Evolutionary conservation across 2,329 filamentous ascomycete species (phyloP).

Genomic region (Colletotrichum eleusines): DNA sequence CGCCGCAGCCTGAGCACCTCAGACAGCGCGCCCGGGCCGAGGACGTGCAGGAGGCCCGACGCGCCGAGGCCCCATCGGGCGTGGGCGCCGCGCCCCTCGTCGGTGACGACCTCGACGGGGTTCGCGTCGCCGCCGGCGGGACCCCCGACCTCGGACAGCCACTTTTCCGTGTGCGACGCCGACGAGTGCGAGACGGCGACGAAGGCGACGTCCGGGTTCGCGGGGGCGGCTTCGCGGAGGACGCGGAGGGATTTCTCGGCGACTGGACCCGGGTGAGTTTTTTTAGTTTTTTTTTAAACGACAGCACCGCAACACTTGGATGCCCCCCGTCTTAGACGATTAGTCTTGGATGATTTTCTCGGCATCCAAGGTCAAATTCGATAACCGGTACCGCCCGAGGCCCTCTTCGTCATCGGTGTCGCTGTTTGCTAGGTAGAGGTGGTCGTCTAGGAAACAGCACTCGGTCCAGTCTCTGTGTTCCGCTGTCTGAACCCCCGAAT

Average conservation of each 20-base stretch:
- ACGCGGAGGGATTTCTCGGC: slow-evolving; percentile 74
- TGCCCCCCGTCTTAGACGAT: not conserved
- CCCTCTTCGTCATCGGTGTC: not conserved
- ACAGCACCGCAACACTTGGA: not conserved
- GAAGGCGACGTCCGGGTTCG: slow-evolving; percentile 65
- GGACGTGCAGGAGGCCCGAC: slow-evolving; percentile 71
- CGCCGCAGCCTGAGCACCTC: slow-evolving; percentile 69
- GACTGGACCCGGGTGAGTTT: slow-evolving; percentile 58
- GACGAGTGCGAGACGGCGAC: slow-evolving; percentile 73
- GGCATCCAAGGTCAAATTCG: not conserved
- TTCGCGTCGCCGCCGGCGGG: slow-evolving; percentile 60
- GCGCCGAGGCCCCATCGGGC: slow-evolving; percentile 75
- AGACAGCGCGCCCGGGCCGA: slow-evolving; percentile 69
- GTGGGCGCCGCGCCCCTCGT: slow-evolving; percentile 71
- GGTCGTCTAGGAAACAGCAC: not conserved
- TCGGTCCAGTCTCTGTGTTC: no score
- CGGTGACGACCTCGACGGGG: slow-evolving; percentile 68
- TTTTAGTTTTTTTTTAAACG: no score
- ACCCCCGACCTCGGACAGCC: slow-evolving; percentile 68
- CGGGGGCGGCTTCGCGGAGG: slow-evolving; percentile 64
- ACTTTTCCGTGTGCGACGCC: slow-evolving; percentile 64
- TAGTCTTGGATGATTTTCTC: not conserved
- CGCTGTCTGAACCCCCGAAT: not conserved
- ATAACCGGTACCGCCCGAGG: not conserved
- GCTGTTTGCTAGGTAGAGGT: not conserved